phyloP scores from a whole-genome alignment of 371 early-diverging fungal species.

The Mucor irregularis region DNA sequence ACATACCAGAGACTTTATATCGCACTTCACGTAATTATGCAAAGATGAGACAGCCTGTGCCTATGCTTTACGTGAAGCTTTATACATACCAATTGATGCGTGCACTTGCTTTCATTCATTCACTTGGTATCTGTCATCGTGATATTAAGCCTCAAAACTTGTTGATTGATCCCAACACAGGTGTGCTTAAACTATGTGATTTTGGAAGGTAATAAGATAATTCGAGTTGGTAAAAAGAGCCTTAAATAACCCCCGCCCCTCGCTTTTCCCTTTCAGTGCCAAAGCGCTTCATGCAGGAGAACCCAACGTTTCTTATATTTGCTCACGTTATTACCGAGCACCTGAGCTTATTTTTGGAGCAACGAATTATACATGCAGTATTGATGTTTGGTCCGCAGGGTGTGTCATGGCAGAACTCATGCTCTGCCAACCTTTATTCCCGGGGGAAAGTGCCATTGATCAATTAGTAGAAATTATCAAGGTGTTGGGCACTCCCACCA shows the following conservation, averaged over 20 bases:
- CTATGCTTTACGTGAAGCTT: constrained; percentile 89
- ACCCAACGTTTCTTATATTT: constrained; percentile 97
- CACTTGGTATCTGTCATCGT: constrained; percentile 87
- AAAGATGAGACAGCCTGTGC: constrained; percentile 91
- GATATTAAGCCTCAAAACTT: constrained; percentile 99
- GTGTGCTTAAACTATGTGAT: constrained; percentile 97
- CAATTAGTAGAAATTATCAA: constrained; percentile 99
- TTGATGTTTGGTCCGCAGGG: constrained; percentile 98
- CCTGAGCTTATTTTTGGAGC: constrained; percentile 99
- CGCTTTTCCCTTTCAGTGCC: constrained; percentile 65
- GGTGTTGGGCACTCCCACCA: constrained; percentile 97
- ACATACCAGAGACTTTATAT: constrained; percentile 88
- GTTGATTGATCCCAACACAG: constrained; percentile 87
- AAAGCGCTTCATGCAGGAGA: constrained; percentile 93
- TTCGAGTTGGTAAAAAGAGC: not conserved
- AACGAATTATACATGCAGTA: constrained; percentile 89
- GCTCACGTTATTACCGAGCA: constrained; percentile 98
- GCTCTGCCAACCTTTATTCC: constrained; percentile 95
- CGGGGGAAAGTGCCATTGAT: constrained; percentile 99
- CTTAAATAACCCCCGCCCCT: not conserved
- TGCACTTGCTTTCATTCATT: constrained; percentile 94
- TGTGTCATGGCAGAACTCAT: constrained; percentile 99
- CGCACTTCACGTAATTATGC: constrained; percentile 81
- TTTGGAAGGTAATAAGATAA: constrained; percentile 94
- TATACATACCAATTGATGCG: constrained; percentile 97